Conservation (phyloP, 139 green algal species). For the Microglena sp. region DNA sequence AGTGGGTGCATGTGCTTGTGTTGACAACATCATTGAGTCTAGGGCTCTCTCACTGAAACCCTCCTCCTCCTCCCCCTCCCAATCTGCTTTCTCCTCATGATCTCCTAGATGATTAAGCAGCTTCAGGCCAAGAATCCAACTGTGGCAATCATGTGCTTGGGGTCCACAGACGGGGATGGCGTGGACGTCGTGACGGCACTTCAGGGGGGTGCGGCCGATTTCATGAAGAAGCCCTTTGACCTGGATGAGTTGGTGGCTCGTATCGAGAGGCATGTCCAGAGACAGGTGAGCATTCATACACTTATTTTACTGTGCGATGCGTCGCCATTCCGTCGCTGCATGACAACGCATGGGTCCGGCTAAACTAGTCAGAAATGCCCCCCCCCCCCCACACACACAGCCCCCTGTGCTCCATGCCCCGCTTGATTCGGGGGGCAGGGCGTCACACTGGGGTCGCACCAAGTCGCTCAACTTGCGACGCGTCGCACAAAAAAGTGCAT, state of each 20-base stretch:
- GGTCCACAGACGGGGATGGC: neutral
- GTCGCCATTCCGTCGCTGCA: too few relatives aligned
- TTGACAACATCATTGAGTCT: too few relatives aligned
- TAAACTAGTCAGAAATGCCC: too few relatives aligned
- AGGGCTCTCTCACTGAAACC: too few relatives aligned
- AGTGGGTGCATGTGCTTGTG: too few relatives aligned
- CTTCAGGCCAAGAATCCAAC: slow-evolving; percentile 18
- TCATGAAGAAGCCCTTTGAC: slow-evolving; percentile 22
- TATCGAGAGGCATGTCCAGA: slow-evolving; percentile 31
- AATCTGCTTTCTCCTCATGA: neutral
- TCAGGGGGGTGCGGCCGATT: slow-evolving; percentile 14
- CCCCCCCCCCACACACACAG: too few relatives aligned
- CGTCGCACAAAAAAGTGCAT: neutral
- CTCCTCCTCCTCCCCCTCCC: too few relatives aligned
- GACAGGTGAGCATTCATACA: slow-evolving; percentile 21
- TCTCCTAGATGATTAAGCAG: slow-evolving; percentile 17
- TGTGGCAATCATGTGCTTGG: slow-evolving; percentile 21
- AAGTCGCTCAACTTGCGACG: neutral
- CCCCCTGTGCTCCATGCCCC: too few relatives aligned
- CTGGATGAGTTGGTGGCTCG: slow-evolving; percentile 28
- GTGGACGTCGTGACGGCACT: slow-evolving; percentile 12
- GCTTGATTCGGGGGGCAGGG: too few relatives aligned
- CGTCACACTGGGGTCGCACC: too few relatives aligned
- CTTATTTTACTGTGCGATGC: too few relatives aligned
- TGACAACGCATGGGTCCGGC: too few relatives aligned